Evolutionary conservation across 1,284 basidiomycete species (phyloP), one percentile per base, ranked within the genome.

Genomic region (Ceratorhiza oryzae-sativae): DNA sequence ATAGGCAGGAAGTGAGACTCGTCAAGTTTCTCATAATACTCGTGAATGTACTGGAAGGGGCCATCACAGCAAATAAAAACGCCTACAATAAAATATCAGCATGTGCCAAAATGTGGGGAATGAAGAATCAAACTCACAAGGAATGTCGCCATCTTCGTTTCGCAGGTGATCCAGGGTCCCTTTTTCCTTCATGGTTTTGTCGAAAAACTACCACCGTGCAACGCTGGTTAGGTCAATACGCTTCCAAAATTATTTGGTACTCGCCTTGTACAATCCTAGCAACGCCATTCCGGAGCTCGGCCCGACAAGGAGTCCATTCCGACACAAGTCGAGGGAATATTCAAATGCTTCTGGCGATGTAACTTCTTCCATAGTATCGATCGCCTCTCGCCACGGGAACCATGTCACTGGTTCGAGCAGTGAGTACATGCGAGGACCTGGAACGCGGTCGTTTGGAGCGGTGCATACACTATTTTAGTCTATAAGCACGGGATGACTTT

Each of bases 1-100:
- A 61, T 46, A 3, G 59, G 59, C 3, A 61, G 27, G 25, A 61
- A 61, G 18, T 61, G 42, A 1, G 59, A 61, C n/a, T 61, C 59
- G 42, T 61, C 59, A 5, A 61, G 42, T n/a, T 61, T 61, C n/a
- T 61, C 59, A 27, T 61, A 61, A 27, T 61, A 61, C n/a, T 61
- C 59, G 18, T 41, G 59, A 20, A 61, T 61, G 13, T 61, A 61
- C 25, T 61, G 59, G 59, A 61, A 61, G 15, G 59, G 42, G n/a
- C 59, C 59, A 18, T 61, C 59, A 18, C 59, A 61, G 59, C 59
- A 61, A 12, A 61, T 61, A 27, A 61, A 61, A 9, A 60, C 59
- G 25, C 59, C 59, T 61, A 20, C 5, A 41, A 15, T 3, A 46
- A 46, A n/a, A 36, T 13, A 36, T 41, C 25, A 46, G 1, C 30